Evolutionary conservation across 345 rosid species (phyloP), one percentile per base, ranked within the genome.

Genomic region (Eucalyptus cladocalyx): DNA sequence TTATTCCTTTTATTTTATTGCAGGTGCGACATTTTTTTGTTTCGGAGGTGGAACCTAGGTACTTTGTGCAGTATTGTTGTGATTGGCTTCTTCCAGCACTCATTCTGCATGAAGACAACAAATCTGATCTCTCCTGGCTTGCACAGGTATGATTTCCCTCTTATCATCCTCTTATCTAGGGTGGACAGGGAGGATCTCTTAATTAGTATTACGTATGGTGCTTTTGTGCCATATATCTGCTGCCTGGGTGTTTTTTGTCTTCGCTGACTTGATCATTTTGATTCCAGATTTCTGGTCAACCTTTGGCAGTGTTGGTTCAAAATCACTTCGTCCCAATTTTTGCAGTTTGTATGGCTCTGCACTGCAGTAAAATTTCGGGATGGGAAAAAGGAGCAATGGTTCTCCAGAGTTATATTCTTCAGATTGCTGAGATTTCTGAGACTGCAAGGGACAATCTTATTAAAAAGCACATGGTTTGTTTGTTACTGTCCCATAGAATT

Each of bases 51-150:
- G 96, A 97, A 91, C 97, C 98, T 11, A 92, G 95, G 89, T 91
- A 90, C 92, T 97, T 97, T 91, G 89, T 97, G 91, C 97, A 94
- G 93, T 94, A 93, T 90, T 96, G 97, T 90, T 95, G 96, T 92
- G 92, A 91, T 51, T 97, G 99, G 99, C 96, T 97, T 91, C 97
- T 97, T 92, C 98, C 99, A 87, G 98, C 98, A 89, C 93, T 97
- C 86, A 80, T 95, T 90, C 90, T 96, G 91, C 90, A 94, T 72
- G 96, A 90, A 88, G 96, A 97, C 91, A 43, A 34, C 49, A 91
- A 91, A 86, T 86, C 94, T 87, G 92, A 94, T 91, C 92, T 97
- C 89, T 91, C 90, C 49, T 97, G 98, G 98, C 93, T 97, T 90
- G 94, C 99, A 65, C 93, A 94, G 97, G 99, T 97, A 90, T 88